Base-by-base conservation (phyloP, 2,329 filamentous ascomycete species). In the Colletotrichum lentis region DNA sequence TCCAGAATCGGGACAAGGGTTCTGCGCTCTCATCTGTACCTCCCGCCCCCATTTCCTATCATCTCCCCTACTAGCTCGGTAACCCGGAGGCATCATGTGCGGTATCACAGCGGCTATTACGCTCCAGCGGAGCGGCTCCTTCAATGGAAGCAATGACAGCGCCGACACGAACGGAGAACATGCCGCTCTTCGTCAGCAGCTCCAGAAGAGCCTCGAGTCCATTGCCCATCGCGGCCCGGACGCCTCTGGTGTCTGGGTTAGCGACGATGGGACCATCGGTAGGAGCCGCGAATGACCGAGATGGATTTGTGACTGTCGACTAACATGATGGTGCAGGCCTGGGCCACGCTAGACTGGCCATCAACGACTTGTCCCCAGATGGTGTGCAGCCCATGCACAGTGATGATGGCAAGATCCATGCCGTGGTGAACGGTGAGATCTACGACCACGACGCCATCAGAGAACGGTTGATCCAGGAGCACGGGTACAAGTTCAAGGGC, bases 351-450 rank as follows among this genome's bases (percentile, higher is more conserved):
- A 80, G 84, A n/a, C 77, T 86, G 11, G 79, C 83, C 18, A 86
- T 86, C 73, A 84, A 84, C 69, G 85, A 87, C 70, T 79, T 86
- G 0, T 80, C 79, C 8, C 74, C 79, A 0, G 74, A 75, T n/a
- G 85, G 82, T 1, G 72, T 74, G 5, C 85, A 86, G 70, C 85
- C 85, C 2, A 74, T 84, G 53, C 78, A 81, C 61, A 76, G 77
- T 69, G 64, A 71, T 11, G 74, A 79, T 31, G 49, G 31, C 39
- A 47, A 64, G 44, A 62, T 88, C 20, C 85, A 88, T 72, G 85
- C 84, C 1, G 81, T 88, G n/a, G 83, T 88, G 27, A 88, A 86
- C 66, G 86, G 86, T 35, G 86, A 88, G 73, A 78, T 88, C n/a
- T 88, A 88, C 73, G 83, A 85, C 71, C 78, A 82, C 65, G 82